A percentile compares a stretch with the other conserved stretches of the same genome.
Conservation (phyloP, 2,329 filamentous ascomycete genomes). For the Bipolaris cookei region DNA sequence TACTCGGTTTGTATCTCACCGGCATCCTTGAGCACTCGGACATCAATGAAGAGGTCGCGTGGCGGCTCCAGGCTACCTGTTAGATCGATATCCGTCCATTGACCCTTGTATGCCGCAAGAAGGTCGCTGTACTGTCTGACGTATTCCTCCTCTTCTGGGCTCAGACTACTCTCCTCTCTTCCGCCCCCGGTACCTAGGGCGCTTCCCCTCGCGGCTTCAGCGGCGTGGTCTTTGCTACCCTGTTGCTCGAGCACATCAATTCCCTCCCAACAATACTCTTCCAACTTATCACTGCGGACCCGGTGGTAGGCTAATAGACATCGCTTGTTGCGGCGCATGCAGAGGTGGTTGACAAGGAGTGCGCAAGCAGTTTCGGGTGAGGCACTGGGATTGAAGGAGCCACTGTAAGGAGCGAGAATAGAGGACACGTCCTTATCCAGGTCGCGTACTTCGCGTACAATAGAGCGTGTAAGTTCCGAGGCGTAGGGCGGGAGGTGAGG, state of each 20-base stretch:
- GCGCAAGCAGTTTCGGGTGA: constrained; percentile 87
- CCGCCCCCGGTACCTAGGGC: constrained; percentile 53
- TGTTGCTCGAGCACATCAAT: constrained; percentile 77
- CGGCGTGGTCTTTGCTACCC: constrained; percentile 21
- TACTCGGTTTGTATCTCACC: constrained; percentile 99
- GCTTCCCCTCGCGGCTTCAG: constrained; percentile 46
- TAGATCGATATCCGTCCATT: constrained; percentile 97
- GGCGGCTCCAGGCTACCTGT: constrained; percentile 93
- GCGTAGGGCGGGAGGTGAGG: constrained; percentile 88
- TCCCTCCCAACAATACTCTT: constrained; percentile 92
- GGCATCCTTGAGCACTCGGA: constrained; percentile 92
- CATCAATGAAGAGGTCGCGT: constrained; percentile 95
- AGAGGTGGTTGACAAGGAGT: constrained; percentile 89
- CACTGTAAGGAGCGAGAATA: constrained; percentile 81
- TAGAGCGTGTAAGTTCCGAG: constrained; percentile 84
- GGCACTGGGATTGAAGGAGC: constrained; percentile 81
- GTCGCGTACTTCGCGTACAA: constrained; percentile 90
- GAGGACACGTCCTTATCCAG: constrained; percentile 83
- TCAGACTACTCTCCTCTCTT: constrained; percentile 74
- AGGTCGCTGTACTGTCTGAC: constrained; percentile 90
- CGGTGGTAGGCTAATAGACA: constrained; percentile 94
- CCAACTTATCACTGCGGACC: constrained; percentile 86
- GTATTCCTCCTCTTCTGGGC: constrained; percentile 96
- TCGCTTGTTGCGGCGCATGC: constrained; percentile 94
- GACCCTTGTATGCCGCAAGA: constrained; percentile 93